Conservation (phyloP, 805 yeast species). For the Pichia ethanolica region DNA sequence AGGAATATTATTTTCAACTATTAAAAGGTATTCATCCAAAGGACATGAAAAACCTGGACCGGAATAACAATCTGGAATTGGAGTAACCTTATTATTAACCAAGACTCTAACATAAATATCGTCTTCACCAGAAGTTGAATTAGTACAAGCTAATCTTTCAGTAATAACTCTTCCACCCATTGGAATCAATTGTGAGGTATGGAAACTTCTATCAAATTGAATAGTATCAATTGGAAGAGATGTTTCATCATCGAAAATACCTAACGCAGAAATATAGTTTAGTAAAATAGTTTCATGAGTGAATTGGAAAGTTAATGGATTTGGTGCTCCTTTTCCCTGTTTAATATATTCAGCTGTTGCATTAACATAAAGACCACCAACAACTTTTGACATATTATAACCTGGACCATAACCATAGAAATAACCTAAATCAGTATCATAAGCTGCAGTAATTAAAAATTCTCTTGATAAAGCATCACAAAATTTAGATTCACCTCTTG, state of each 20-base stretch:
- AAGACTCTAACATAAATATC: constrained; percentile 37
- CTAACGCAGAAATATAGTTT: no score
- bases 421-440: background rate
- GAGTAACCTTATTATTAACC: constrained; percentile 47
- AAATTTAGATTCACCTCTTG: background rate
- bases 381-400: background rate
- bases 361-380: background rate
- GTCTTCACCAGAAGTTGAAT: no score
- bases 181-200: no score
- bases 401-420: background rate
- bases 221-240: no score
- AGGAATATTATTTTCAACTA: background rate
- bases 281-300: no score
- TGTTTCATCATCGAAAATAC: no score
- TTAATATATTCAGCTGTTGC: background rate
- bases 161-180: no score
- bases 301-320: no score
- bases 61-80: constrained; percentile 36
- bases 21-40: constrained; percentile 20
- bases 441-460: background rate
- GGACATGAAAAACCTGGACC: constrained; percentile 51
- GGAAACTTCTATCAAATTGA: no score
- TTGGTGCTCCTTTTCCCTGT: no score
- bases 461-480: background rate
- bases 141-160: no score